Percentiles rank a stretch among this genome's conserved stretches.
These are phyloP conservation scores for Micractinium conductrix DNA, from an alignment of 139 green algal genomes.

Conservation along the genomic window DNA sequence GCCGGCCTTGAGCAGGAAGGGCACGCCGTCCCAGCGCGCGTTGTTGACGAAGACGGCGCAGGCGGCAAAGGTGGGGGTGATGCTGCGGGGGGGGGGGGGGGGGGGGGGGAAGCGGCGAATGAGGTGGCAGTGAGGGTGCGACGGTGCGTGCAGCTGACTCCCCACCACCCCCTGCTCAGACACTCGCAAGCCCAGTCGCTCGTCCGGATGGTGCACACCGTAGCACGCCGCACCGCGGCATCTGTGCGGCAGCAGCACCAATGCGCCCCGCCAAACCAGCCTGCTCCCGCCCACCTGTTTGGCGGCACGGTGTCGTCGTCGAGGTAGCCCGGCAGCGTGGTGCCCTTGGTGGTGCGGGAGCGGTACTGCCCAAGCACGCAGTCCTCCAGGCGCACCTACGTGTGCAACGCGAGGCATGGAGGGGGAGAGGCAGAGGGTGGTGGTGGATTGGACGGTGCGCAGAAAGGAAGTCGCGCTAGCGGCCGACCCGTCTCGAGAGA, in stretches of 20 bases:
- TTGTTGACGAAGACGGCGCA: slow-evolving; percentile 97
- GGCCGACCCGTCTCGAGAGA: too few species aligned
- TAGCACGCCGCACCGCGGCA: too few species aligned
- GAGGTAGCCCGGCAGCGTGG: slow-evolving; percentile 85
- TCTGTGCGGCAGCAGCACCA: too few species aligned
- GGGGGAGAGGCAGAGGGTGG: too few species aligned
- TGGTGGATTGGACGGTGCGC: too few species aligned
- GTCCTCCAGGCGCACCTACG: slow-evolving; percentile 84
- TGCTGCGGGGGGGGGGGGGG: slow-evolving; percentile 41
- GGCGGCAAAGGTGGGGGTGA: slow-evolving; percentile 95
- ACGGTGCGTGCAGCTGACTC: too few species aligned
- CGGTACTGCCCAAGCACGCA: slow-evolving; percentile 98
- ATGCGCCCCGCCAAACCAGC: too few species aligned
- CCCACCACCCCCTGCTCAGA: too few species aligned
- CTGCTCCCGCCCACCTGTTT: slow-evolving; percentile 53
- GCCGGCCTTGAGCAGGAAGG: slow-evolving; percentile 98
- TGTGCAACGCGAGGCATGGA: too few species aligned
- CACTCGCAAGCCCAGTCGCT: too few species aligned
- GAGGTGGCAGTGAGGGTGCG: neutral
- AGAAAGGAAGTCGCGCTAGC: too few species aligned
- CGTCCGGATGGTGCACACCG: too few species aligned
- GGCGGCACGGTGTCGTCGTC: slow-evolving; percentile 95
- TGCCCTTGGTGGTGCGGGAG: slow-evolving; percentile 26
- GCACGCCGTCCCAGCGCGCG: slow-evolving; percentile 97
- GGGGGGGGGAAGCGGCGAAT: neutral